Evolutionary conservation across 1,284 basidiomycete genomes (phyloP).

Genomic region (Fereydounia khargensis): DNA sequence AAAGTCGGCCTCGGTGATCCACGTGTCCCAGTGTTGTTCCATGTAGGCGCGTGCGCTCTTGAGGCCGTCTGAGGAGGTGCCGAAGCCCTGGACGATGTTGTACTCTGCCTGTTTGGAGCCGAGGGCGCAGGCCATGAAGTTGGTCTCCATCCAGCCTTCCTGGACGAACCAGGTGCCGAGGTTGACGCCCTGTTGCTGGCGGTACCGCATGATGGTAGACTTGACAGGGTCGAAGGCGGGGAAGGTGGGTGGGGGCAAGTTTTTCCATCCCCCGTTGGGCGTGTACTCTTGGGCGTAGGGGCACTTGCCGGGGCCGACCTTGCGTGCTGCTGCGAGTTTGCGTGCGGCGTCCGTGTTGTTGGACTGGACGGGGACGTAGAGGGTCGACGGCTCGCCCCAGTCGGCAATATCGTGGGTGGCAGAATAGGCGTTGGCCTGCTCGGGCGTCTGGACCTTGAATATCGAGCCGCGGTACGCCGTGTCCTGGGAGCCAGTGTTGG

Average conservation of each 20-base stretch:
- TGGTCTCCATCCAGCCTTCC: conserved; percentile 75
- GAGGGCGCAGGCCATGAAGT: conserved; percentile 67
- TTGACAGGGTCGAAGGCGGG: conserved; percentile 46
- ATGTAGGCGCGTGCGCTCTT: conserved; percentile 61
- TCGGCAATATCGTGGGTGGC: conserved; percentile 18
- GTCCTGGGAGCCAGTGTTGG: neutral
- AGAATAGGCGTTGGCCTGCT: conserved; percentile 11
- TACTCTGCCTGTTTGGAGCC: conserved; percentile 63
- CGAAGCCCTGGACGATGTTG: conserved; percentile 60
- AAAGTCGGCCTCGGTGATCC: conserved; percentile 64
- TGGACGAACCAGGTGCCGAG: conserved; percentile 64
- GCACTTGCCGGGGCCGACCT: conserved; percentile 47
- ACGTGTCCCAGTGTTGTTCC: conserved; percentile 77
- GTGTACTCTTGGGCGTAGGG: conserved; percentile 42
- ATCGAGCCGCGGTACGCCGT: conserved; percentile 11
- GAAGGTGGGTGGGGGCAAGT: conserved; percentile 36
- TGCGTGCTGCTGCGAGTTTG: conserved; percentile 19
- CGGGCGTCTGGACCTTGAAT: conserved; percentile 25
- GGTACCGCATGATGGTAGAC: conserved; percentile 50
- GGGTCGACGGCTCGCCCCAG: conserved; percentile 43
- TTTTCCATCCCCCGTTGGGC: conserved; percentile 38
- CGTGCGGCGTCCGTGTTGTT: conserved; percentile 3
- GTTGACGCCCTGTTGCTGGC: conserved; percentile 50
- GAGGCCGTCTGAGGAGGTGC: conserved; percentile 62
- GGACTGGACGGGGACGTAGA: conserved; percentile 35